Base-by-base conservation (phyloP, 1,284 basidiomycete genomes). In the Erythrobasidium hasegawianum region DNA sequence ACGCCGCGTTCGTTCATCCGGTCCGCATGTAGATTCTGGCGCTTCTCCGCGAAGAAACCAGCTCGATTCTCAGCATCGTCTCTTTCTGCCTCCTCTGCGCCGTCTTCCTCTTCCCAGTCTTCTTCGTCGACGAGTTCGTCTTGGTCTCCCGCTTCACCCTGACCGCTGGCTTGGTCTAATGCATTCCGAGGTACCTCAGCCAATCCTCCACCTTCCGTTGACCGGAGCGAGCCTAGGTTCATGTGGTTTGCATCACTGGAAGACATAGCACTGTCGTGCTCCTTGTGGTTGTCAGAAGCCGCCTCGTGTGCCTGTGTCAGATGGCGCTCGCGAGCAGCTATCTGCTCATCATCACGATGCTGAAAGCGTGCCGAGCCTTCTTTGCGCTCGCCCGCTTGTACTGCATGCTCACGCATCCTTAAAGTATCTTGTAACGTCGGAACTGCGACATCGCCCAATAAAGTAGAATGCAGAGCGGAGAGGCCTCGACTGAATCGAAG, bases 401-500 rank as follows among this genome's bases (percentile, higher is more conserved):
- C 40, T 4, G 62, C 55, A 27, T 65, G 50, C 18, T 65, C 45
- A 2, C 62, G 22, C 62, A 65, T 65, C n/a, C 47, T 24, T 9
- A 65, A 24, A 26, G 54, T 56, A 7, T 57, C 55, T 11, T 58
- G 47, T 14, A 65, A 47, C 14, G 55, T 50, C 1, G 62, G 55
- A 65, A 41, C 55, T 1, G 62, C 62, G 10, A 58, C 39, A 41
- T 57, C 55, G 1, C 55, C 55, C 7, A 53, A 39, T 2, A 65
- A 45, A 18, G 20, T 20, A 2, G 43, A 20, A 24, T 65, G 62
- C 7, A 40, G 41, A 11, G 41, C 38, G 2, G 55, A 43, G 20
- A 65, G n/a, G 18, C 62, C 62, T 7, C 62, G 41, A 43, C 62
- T 65, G 38, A 65, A 58, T 5, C 39, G 54, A 29, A 65, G 57